Evolutionary conservation across 768 basidiomycete genomes (phyloP).

Genomic region (Phylloporus arenicola): DNA sequence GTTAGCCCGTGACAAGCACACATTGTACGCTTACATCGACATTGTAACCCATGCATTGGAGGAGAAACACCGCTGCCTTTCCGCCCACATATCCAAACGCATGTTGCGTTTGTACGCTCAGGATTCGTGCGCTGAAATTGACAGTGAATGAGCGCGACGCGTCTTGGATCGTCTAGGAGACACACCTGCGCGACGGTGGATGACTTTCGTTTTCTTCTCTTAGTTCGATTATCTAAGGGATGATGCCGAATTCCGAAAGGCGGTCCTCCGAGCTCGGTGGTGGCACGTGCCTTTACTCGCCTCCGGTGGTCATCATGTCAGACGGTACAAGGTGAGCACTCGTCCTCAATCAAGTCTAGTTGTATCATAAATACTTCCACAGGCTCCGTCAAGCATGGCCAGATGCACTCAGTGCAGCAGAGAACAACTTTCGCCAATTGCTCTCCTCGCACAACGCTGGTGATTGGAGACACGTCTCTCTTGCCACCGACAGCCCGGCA

Average conservation of each 20-base stretch:
- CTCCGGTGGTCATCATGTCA: constrained; percentile 33
- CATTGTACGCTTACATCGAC: constrained; percentile 68
- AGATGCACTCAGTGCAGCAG: constrained; percentile 65
- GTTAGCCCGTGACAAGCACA: not conserved
- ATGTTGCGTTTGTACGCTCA: constrained; percentile 93
- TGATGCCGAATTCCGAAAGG: not conserved
- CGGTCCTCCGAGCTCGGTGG: not conserved
- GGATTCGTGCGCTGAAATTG: constrained; percentile 46
- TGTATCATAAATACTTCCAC: not conserved
- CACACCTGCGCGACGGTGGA: constrained; percentile 6
- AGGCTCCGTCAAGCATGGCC: constrained; percentile 85
- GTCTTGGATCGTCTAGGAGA: not conserved
- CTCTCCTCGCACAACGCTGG: constrained; percentile 62
- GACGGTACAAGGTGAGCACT: constrained; percentile 56
- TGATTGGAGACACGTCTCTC: constrained; percentile 78
- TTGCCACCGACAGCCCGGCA: constrained; percentile 37
- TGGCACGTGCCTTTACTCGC: not conserved
- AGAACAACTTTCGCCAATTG: constrained; percentile 71
- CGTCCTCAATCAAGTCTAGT: not conserved
- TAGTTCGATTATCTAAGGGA: not conserved
- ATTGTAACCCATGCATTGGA: constrained; percentile 87
- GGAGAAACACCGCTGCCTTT: constrained; percentile 71
- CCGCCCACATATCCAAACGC: constrained; percentile 91
- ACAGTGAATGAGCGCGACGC: not conserved
- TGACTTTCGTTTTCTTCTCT: not conserved